These are phyloP conservation scores for Ulvella scutata DNA, from an alignment of 139 green algal genomes.

Conservation along the genomic window DNA sequence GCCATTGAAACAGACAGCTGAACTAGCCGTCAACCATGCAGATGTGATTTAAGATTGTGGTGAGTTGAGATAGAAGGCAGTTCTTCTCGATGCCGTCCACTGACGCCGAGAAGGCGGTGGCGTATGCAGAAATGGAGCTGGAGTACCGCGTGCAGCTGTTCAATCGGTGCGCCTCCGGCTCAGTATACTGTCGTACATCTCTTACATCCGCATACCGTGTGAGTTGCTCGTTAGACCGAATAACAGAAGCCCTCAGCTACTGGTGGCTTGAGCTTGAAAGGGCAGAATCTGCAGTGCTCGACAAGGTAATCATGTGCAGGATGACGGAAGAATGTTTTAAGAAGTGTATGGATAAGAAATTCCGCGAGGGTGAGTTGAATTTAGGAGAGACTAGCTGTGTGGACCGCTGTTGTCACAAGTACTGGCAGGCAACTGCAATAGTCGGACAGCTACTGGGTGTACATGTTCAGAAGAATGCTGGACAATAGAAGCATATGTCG, in stretches of 20 bases:
- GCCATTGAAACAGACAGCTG: no score
- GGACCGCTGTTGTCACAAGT: background rate
- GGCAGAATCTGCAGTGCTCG: no score
- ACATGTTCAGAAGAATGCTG: no score
- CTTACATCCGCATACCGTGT: no score
- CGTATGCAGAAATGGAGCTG: background rate
- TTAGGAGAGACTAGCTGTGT: background rate
- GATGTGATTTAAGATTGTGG: no score
- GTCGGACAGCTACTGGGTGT: background rate
- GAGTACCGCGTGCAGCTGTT: background rate
- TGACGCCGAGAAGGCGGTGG: background rate
- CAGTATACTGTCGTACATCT: background rate
- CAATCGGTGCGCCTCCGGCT: background rate
- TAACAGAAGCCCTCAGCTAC: no score
- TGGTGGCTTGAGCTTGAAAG: no score
- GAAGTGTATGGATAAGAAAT: constrained; percentile 2
- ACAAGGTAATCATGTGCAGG: background rate
- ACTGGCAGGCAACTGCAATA: background rate
- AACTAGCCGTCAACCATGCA: no score
- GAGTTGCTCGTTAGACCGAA: no score
- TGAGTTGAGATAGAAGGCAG: no score
- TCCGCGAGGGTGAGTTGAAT: background rate
- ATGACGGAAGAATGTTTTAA: background rate
- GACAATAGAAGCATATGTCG: no score
- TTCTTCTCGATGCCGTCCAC: no score